Conservation (phyloP, 1,284 basidiomycete species). For the Papiliotrema nemorosa region DNA sequence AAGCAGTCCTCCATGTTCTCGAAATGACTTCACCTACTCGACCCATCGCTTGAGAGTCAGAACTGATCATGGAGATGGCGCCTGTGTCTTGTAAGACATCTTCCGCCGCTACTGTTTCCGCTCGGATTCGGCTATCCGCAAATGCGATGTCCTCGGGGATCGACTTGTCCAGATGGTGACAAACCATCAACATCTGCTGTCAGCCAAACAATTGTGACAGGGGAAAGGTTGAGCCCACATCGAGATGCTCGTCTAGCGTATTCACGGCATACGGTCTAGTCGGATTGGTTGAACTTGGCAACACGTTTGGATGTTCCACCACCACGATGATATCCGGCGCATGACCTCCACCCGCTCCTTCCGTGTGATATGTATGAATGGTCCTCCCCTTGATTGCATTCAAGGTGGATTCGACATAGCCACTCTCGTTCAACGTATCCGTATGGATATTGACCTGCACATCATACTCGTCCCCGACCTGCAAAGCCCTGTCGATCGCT, state of each 20-base stretch:
- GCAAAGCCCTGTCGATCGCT: slow-evolving; percentile 72
- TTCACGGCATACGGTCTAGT: slow-evolving; percentile 89
- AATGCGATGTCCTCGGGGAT: slow-evolving; percentile 94
- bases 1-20: slow-evolving; percentile 94
- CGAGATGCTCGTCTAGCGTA: slow-evolving; percentile 95
- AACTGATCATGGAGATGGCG: slow-evolving; percentile 93
- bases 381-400: slow-evolving; percentile 85
- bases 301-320: slow-evolving; percentile 80
- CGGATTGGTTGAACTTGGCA: slow-evolving; percentile 97
- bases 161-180: slow-evolving; percentile 83
- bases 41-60: slow-evolving; percentile 97
- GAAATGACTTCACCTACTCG: slow-evolving; percentile 91
- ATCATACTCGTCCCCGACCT: slow-evolving; percentile 86
- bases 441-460: slow-evolving; percentile 98
- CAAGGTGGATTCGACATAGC: slow-evolving; percentile 69
- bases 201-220: slow-evolving; percentile 9
- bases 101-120: slow-evolving; percentile 95
- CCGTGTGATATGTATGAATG: slow-evolving; percentile 97
- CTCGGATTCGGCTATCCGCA: slow-evolving; percentile 94
- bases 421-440: slow-evolving; percentile 92
- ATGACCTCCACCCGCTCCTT: slow-evolving; percentile 93
- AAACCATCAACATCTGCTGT: slow-evolving; percentile 87
- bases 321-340: slow-evolving; percentile 98
- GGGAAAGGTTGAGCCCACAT: slow-evolving; percentile 58
- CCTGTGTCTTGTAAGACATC: slow-evolving; percentile 93